Base-by-base conservation (phyloP, 2,329 filamentous ascomycete species). In the Furcasterigmium furcatum region DNA sequence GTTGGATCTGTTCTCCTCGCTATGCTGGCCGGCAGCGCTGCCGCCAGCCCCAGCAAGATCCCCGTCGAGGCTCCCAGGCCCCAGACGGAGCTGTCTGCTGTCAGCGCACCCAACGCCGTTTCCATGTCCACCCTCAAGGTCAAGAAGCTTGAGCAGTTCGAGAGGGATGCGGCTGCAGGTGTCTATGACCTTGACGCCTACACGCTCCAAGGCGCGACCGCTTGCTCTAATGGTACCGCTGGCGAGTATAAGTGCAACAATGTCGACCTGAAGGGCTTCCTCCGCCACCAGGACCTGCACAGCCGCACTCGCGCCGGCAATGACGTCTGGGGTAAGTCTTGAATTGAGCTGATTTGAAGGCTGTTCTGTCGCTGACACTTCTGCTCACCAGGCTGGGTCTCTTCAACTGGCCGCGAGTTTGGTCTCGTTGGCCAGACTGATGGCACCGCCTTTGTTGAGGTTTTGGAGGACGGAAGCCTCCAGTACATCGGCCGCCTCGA, bases 391-490 rank as follows among this genome's bases (percentile, higher is more conserved):
- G 47, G 47, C 22, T 49, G 47, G 47, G 42, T 41, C 19, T 18
- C 36, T n/a, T 24, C 46, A 12, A 14, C 24, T 13, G 74, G 73
- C 14, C 68, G 73, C 4, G 73, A 77, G 53, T 75, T 77, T 40
- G 69, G 64, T n/a, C 65, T 69, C 21, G 63, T 76, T 21, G 73
- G 71, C 5, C 71, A 76, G 49, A 62, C 60, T n/a, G 71, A 76
- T 43, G 74, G 75, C 16, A 71, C 73, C 2, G 71, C 71, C 4
- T 77, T 78, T 40, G 70, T 70, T 12, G 74, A 78, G 51, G 64
- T 78, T 43, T 60, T 56, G 38, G 58, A 63, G 41, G 60, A 67
- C 34, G 74, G 74, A 14, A 64, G 67, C 44, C 60, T 78, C 14
- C 55, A 64, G 40, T 74, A 76, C 44, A 59, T 74, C 4, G 74